Base-by-base conservation (phyloP, 2,329 filamentous ascomycete genomes). In the Simplicillium sp. region DNA sequence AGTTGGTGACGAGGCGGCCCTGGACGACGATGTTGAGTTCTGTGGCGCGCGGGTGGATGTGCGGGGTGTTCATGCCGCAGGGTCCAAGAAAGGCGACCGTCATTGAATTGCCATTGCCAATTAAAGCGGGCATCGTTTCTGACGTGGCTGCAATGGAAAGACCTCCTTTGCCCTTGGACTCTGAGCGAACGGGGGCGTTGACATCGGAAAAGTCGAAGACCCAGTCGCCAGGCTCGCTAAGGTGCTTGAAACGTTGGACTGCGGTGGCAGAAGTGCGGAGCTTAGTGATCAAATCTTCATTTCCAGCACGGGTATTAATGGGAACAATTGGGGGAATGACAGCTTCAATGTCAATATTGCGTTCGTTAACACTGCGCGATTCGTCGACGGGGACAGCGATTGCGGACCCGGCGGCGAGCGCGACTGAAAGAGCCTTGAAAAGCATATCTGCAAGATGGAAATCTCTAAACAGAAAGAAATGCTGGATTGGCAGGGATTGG, bases 21-120 rank as follows among this genome's bases (percentile, higher is more conserved):
- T 66, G 49, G 41, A 66, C 62, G 41, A 71, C 54, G 43, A 70
- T 58, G 41, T 69, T 64, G 45, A 72, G 60, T 56, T 72, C 67
- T n/a, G 64, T 62, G 20, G 62, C 61, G 33, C 69, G 66, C 38
- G 64, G 65, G 51, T 72, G 69, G 1, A 65, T 60, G 52, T 72
- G 69, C 4, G 65, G 64, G 4, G 66, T 72, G 55, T 71, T 71
- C 54, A 74, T 67, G 42, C 66, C 69, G 53, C 69, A 75, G 20
- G 60, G 61, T 14, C 63, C 64, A 39, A 73, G 55, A 55, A 70
- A 71, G 35, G 66, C 71, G 14, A 73, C 56, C 2, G 67, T 66
- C 59, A 69, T 69, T 43, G 60, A 59, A 14, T 62, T 60, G 18
- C 64, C 65, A 20, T 65, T 70, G 43, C 66, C 65, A 41, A 71